Percentiles rank a stretch among this genome's conserved stretches.
These are phyloP conservation scores for Vigna angularis DNA, from an alignment of 306 rosid genomes.

Conservation along the genomic window DNA sequence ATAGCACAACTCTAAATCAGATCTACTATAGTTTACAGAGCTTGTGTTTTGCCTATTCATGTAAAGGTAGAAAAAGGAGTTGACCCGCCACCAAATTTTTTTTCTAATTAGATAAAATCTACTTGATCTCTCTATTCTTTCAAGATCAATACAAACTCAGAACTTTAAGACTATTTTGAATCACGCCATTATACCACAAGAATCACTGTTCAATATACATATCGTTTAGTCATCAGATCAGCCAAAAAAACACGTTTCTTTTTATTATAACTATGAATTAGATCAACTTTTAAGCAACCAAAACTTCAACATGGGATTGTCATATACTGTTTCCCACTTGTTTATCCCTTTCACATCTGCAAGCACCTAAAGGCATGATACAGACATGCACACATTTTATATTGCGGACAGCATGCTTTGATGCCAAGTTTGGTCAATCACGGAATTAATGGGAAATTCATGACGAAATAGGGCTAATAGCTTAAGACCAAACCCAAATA, in stretches of 20 bases:
- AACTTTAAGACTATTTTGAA: background rate
- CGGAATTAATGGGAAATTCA: background rate
- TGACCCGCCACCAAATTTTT: background rate
- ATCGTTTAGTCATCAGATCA: background rate
- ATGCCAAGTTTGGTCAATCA: background rate
- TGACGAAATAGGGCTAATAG: too few relatives aligned
- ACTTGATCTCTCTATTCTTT: background rate
- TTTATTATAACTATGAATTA: background rate
- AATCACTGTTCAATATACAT: background rate
- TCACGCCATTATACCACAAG: background rate
- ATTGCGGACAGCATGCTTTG: background rate
- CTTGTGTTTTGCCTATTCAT: background rate
- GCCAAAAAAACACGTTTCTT: background rate
- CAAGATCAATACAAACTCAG: background rate
- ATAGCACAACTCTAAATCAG: background rate
- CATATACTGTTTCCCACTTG: background rate
- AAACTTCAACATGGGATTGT: conserved; percentile 2
- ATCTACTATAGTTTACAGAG: background rate
- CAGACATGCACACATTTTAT: background rate
- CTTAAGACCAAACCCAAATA: background rate
- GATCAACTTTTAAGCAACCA: background rate
- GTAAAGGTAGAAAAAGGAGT: background rate
- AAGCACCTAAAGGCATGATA: conserved; percentile 3
- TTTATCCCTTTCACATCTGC: background rate
- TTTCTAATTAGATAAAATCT: background rate